Conservation (phyloP, 208 protist genomes). For the Leishmania guyanensis region DNA sequence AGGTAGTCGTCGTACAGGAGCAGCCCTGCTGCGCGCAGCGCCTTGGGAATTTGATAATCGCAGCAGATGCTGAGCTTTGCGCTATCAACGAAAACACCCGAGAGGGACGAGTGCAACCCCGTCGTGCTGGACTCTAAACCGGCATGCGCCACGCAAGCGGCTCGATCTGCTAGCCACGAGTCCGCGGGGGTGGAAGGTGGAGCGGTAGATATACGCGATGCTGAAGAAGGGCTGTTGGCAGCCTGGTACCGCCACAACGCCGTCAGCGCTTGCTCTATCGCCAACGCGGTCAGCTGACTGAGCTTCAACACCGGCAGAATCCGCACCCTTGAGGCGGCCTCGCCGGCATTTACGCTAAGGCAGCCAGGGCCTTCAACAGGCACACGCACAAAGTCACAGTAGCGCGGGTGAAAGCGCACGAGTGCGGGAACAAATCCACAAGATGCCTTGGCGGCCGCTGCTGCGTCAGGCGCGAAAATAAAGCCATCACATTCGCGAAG, state of each 20-base stretch:
- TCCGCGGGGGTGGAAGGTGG: background rate
- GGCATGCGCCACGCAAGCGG: background rate
- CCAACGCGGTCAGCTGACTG: slow-evolving; percentile 72
- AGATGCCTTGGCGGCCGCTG: background rate
- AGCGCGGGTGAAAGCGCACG: slow-evolving; percentile 62
- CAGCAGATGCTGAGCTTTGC: slow-evolving; percentile 75
- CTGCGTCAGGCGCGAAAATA: slow-evolving; percentile 39
- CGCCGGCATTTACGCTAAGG: too few relatives aligned
- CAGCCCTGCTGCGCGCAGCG: slow-evolving; percentile 63
- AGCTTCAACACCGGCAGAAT: slow-evolving; percentile 76
- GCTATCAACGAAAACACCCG: slow-evolving; percentile 51
- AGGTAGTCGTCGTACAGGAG: slow-evolving; percentile 63
- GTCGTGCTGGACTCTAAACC: background rate
- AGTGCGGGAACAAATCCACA: slow-evolving; percentile 60
- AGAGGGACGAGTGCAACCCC: background rate
- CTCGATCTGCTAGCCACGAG: slow-evolving; percentile 27
- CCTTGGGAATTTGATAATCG: slow-evolving; percentile 89
- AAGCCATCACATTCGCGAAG: slow-evolving; percentile 44
- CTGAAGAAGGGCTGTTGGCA: background rate
- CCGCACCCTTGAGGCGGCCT: background rate
- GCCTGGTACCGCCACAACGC: slow-evolving; percentile 37
- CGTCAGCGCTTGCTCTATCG: slow-evolving; percentile 56
- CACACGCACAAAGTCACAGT: slow-evolving; percentile 49
- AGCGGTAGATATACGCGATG: too few relatives aligned
- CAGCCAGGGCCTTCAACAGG: background rate